Base-by-base conservation (phyloP, 129 eudicot genomes). In the Deinandra increscens region DNA sequence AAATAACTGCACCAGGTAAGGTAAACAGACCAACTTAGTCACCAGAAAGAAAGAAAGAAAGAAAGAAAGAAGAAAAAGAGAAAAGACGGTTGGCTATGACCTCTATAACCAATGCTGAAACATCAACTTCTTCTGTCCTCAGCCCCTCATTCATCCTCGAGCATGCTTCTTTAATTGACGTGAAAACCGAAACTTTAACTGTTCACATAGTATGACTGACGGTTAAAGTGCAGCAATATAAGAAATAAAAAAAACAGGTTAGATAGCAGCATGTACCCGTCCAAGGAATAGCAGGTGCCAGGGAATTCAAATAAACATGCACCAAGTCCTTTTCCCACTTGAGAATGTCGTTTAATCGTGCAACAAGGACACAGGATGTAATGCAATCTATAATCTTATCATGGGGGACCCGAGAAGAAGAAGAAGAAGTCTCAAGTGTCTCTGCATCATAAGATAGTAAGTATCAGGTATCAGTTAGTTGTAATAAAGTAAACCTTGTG, bases 181-280 rank as follows among this genome's bases (percentile, higher is more conserved):
- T 79, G 73, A 93, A 89, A 6, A 78, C 95, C 7, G 97, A 78
- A 79, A 89, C 72, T 85, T 93, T 89, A 51, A 89, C 98, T 93
- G 98, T 75, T 63, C 36, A 73, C 65, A 42, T 39, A 73, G 36
- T 59, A 22, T 73, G 3, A 44, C 41, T 12, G n/a, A n/a, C n/a
- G 68, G 23, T 26, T 6, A 33, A 56, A 66, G 7, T 53, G 55
- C 13, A 51, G 55, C 13, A 51, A 38, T 63, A 13, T n/a, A 50
- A 13, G 1, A 23, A 4, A 19, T 18, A 7, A 39, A 9, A 26
- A 64, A 9, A 12, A 17, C 12, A 22, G 13, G 20, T 23, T 54
- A 37, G n/a, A n/a, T n/a, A n/a, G n/a, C n/a, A n/a, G 18, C 9
- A 22, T 67, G 60, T 74, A 93, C 97, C 98, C 60, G 82, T 75